A percentile compares a stretch with the other conserved stretches of the same genome.
Evolutionary conservation across 495 filamentous ascomycete genomes (phyloP).

Genomic region (Saxispiralis lemnorum): DNA sequence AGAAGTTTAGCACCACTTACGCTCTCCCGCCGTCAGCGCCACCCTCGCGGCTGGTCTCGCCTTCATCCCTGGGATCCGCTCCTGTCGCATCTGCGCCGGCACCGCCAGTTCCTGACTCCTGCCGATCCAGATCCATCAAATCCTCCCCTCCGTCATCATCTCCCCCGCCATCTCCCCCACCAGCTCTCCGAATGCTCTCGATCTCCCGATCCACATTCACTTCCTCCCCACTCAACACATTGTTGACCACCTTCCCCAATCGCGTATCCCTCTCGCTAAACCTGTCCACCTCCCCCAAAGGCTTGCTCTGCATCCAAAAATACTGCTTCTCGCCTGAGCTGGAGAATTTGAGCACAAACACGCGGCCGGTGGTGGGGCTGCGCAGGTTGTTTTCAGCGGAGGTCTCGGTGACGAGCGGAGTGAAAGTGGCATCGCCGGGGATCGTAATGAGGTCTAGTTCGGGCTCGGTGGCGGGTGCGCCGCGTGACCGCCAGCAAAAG

Average conservation of each 20-base stretch:
- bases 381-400: conserved; percentile 31
- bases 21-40: conserved; percentile 94
- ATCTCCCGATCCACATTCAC: conserved; percentile 68
- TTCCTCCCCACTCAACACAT: conserved; percentile 73
- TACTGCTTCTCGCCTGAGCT: conserved; percentile 83
- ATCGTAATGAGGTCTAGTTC: conserved; percentile 79
- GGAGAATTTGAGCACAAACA: conserved; percentile 84
- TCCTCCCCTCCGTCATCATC: conserved; percentile 74
- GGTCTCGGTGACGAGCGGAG: conserved; percentile 41
- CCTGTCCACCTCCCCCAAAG: conserved; percentile 60
- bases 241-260: conserved; percentile 70
- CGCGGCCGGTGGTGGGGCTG: conserved; percentile 62
- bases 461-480: conserved; percentile 43
- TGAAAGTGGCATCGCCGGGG: conserved; percentile 71
- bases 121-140: conserved; percentile 42
- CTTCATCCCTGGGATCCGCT: conserved; percentile 78
- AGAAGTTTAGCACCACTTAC: conserved; percentile 48
- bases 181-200: conserved; percentile 32
- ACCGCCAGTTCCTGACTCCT: conserved; percentile 43
- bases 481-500: conserved; percentile 82
- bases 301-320: conserved; percentile 89
- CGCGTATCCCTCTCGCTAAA: conserved; percentile 66
- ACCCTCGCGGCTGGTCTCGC: conserved; percentile 68
- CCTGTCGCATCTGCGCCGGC: conserved; percentile 75
- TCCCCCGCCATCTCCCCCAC: conserved; percentile 34